phyloP scores from a whole-genome alignment of 768 basidiomycete species.

The Mrakia frigida region DNA sequence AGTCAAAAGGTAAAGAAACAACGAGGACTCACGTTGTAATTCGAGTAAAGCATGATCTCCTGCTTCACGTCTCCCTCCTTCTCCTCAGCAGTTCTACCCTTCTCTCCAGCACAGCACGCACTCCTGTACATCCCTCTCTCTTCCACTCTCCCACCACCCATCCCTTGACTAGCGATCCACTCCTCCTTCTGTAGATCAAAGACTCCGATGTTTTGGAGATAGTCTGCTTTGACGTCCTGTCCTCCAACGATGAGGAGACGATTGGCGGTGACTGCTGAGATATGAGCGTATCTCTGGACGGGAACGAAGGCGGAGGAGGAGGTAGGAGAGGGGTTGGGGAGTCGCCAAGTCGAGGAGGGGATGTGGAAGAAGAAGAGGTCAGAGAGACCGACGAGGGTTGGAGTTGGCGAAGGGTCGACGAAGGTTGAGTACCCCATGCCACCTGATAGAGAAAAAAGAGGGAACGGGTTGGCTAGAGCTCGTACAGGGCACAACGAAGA shows the following conservation, averaged over 20 bases:
- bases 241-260: slow-evolving; percentile 88
- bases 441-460: slow-evolving; percentile 39
- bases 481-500: no score
- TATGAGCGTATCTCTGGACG: slow-evolving; percentile 86
- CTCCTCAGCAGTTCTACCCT: not conserved
- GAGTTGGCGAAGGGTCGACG: not conserved
- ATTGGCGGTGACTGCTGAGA: slow-evolving; percentile 78
- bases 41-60: slow-evolving; percentile 87
- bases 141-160: slow-evolving; percentile 21
- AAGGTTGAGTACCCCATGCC: slow-evolving; percentile 27
- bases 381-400: slow-evolving; percentile 70
- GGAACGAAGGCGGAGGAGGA: slow-evolving; percentile 57
- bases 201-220: slow-evolving; percentile 88
- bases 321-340: slow-evolving; percentile 28
- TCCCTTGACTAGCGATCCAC: slow-evolving; percentile 61
- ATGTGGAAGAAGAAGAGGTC: slow-evolving; percentile 89
- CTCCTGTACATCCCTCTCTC: slow-evolving; percentile 38
- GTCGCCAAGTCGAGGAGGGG: slow-evolving; percentile 44
- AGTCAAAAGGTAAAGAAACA: slow-evolving; percentile 39
- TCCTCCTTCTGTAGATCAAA: slow-evolving; percentile 67
- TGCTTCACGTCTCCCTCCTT: not conserved
- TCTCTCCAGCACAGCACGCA: slow-evolving; percentile 15
- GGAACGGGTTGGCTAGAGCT: not conserved
- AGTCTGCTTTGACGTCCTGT: slow-evolving; percentile 69
- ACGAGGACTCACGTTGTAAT: slow-evolving; percentile 65